These are phyloP conservation scores for Aspergillus uvarum DNA, from an alignment of 2,329 filamentous ascomycete genomes.

Conservation along the genomic window DNA sequence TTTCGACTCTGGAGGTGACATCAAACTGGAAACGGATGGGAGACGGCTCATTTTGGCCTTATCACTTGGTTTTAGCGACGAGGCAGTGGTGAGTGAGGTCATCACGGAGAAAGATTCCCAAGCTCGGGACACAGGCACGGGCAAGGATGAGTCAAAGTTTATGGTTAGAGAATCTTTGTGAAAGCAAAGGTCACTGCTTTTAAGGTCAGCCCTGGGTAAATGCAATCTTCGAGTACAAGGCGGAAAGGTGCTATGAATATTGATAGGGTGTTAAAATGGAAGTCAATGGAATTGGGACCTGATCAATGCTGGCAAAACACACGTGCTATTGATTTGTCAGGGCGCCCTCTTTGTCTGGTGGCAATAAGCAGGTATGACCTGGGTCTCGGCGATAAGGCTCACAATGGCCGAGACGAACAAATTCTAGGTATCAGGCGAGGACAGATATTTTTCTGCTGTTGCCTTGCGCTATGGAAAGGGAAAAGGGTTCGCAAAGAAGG, in stretches of 20 bases:
- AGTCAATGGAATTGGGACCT: conserved; percentile 22
- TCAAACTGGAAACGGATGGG: conserved; percentile 45
- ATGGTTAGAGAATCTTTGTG: background rate
- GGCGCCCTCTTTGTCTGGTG: conserved; percentile 25
- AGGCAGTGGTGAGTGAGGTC: conserved; percentile 27
- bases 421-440: conserved; percentile 5
- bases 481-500: conserved; percentile 3
- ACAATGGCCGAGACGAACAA: conserved; percentile 11
- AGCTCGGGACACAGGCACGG: background rate
- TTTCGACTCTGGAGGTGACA: conserved; percentile 50
- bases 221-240: background rate
- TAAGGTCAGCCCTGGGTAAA: conserved; percentile 3
- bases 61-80: conserved; percentile 23
- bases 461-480: background rate
- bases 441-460: conserved; percentile 1
- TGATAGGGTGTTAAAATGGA: conserved; percentile 23
- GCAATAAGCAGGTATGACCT: conserved; percentile 23
- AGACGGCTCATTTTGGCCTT: conserved; percentile 42
- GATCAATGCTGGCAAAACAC: conserved; percentile 20
- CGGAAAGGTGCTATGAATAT: conserved; percentile 4
- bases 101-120: conserved; percentile 19
- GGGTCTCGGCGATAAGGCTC: conserved; percentile 24
- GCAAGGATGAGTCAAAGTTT: background rate
- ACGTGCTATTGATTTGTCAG: conserved; percentile 31
- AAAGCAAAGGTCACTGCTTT: background rate